Evolutionary conservation across 495 filamentous ascomycete genomes (phyloP).

Genomic region (Penicillium psychrofluorescens): DNA sequence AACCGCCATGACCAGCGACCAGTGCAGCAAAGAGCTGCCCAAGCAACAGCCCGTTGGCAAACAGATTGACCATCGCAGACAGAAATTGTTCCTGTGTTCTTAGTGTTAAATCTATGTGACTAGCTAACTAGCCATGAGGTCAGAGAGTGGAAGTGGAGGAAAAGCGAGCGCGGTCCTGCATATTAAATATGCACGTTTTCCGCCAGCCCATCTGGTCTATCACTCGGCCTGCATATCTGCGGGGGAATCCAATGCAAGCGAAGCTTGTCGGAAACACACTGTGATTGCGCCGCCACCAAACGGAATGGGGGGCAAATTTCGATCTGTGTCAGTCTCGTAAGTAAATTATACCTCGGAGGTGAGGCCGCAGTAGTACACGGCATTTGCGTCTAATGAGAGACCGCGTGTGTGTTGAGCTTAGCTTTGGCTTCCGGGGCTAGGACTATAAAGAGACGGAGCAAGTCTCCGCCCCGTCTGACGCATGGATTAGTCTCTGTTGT

Average conservation of each 20-base stretch:
- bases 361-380: slow-evolving; percentile 3
- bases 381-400: no score
- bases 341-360: slow-evolving; percentile 3
- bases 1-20: slow-evolving; percentile 9
- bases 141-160: no score
- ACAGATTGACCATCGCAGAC: slow-evolving; percentile 10
- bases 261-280: no score
- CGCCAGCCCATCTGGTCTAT: no score
- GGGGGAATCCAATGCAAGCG: no score
- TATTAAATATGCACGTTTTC: neutral
- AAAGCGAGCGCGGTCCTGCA: neutral
- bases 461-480: slow-evolving; percentile 1
- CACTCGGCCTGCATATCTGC: no score
- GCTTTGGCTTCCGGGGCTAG: slow-evolving; percentile 2
- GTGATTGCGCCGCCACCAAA: no score
- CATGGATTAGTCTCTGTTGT: neutral
- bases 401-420: no score
- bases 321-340: neutral
- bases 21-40: slow-evolving; percentile 19
- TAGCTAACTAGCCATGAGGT: neutral
- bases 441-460: slow-evolving; percentile 16
- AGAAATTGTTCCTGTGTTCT: neutral
- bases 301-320: no score
- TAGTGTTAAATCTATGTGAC: neutral
- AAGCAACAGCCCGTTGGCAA: slow-evolving; percentile 24